phyloP scores from a whole-genome alignment of 2,329 filamentous ascomycete species.

The Cladophialophora bantiana region DNA sequence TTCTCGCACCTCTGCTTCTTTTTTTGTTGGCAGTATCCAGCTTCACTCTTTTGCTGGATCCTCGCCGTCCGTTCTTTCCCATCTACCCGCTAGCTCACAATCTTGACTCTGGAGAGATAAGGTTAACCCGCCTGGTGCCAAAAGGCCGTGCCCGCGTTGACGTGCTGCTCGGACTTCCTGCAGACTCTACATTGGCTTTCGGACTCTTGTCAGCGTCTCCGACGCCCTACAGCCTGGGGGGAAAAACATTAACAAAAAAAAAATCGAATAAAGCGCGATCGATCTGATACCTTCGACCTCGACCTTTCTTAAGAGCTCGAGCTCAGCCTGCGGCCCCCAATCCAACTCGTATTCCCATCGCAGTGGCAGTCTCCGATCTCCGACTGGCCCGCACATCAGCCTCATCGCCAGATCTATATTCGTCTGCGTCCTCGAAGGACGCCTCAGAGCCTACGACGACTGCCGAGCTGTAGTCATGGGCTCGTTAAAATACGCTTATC shows the following conservation, averaged over 20 bases:
- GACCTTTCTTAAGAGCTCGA: neutral
- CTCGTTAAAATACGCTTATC: conserved; percentile 26
- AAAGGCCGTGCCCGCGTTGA: conserved; percentile 17
- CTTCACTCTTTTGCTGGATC: conserved; percentile 69
- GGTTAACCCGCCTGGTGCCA: conserved; percentile 27
- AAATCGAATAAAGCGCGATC: neutral
- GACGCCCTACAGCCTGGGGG: neutral
- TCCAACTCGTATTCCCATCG: conserved; percentile 26
- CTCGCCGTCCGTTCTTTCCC: conserved; percentile 55
- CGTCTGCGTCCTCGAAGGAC: conserved; percentile 33
- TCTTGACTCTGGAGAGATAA: conserved; percentile 2
- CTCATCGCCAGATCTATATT: conserved; percentile 33
- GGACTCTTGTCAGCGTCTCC: conserved; percentile 14
- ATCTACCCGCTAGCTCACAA: conserved; percentile 24
- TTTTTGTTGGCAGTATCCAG: conserved; percentile 55
- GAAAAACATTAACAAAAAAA: no score
- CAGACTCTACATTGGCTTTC: conserved; percentile 18
- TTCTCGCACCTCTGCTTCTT: conserved; percentile 36
- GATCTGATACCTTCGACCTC: neutral
- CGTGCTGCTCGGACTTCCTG: conserved; percentile 23
- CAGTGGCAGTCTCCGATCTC: conserved; percentile 27
- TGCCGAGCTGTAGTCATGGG: conserved; percentile 26
- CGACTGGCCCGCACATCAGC: conserved; percentile 32
- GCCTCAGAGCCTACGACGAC: conserved; percentile 23
- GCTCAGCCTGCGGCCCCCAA: conserved; percentile 21